A percentile compares a stretch with the other conserved stretches of the same genome.
Evolutionary conservation across 192 early-diverging fungal species (phyloP).

Genomic region (Allomyces macrogynus): DNA sequence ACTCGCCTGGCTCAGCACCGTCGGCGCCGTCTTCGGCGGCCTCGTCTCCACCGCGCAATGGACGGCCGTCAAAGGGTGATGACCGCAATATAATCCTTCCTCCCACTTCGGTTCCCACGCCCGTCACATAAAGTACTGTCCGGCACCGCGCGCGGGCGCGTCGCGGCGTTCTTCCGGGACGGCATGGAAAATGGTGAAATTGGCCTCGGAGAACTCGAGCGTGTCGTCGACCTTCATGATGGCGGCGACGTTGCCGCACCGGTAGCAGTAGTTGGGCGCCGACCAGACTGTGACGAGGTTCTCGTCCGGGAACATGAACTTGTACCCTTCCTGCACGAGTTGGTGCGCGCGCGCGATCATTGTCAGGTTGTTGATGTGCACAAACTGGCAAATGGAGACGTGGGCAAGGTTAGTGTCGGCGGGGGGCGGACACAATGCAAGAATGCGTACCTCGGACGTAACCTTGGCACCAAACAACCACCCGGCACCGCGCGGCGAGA

Average conservation of each 20-base stretch:
- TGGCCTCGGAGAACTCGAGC: slow-evolving; percentile 53
- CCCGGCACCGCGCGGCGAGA: slow-evolving; percentile 79
- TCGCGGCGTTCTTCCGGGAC: slow-evolving; percentile 77
- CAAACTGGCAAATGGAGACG: no score
- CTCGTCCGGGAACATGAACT: slow-evolving; percentile 81
- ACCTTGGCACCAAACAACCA: slow-evolving; percentile 91
- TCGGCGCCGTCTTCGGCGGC: no score
- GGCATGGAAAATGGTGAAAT: slow-evolving; percentile 91
- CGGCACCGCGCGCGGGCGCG: slow-evolving; percentile 16
- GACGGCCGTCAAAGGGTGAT: no score
- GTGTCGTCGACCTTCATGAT: slow-evolving; percentile 70
- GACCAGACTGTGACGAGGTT: slow-evolving; percentile 72
- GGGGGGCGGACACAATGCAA: no score
- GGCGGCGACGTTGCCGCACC: slow-evolving; percentile 90
- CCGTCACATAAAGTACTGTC: slow-evolving; percentile 20
- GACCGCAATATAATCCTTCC: no score
- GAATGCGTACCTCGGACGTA: slow-evolving; percentile 74
- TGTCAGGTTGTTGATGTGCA: slow-evolving; percentile 73
- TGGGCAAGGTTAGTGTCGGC: no score
- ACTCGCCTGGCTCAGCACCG: no score
- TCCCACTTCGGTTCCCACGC: no score
- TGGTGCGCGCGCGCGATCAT: slow-evolving; percentile 92
- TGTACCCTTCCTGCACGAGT: slow-evolving; percentile 94
- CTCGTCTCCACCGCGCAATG: no score
- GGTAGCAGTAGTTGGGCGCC: slow-evolving; percentile 75